Conservation (phyloP, 768 basidiomycete species). For the Mycena vitilis region DNA sequence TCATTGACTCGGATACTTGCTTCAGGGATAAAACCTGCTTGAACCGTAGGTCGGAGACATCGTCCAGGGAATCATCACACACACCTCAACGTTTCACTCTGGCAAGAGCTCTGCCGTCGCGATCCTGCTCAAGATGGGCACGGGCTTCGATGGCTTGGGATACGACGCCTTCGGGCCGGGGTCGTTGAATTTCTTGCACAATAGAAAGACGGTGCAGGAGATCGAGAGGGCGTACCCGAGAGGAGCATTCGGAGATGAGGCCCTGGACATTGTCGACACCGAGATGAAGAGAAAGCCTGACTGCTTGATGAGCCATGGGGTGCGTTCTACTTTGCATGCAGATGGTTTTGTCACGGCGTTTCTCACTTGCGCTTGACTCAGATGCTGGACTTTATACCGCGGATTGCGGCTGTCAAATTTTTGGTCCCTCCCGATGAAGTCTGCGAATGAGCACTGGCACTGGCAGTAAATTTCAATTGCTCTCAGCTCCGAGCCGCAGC, state of each 20-base stretch:
- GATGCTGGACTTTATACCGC: slow-evolving; percentile 25
- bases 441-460: slow-evolving; percentile 6
- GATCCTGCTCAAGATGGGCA: slow-evolving; percentile 23
- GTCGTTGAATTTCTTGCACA: slow-evolving; percentile 13
- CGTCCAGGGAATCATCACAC: slow-evolving; percentile 20
- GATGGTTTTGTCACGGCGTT: background rate
- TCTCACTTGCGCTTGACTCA: background rate
- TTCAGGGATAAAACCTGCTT: too few relatives aligned
- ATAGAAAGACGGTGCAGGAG: slow-evolving; percentile 25
- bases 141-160: slow-evolving; percentile 18
- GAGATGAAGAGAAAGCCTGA: slow-evolving; percentile 25
- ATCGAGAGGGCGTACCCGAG: slow-evolving; percentile 21
- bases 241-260: slow-evolving; percentile 17
- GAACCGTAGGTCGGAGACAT: slow-evolving; percentile 21
- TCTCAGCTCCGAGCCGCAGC: too few relatives aligned
- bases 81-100: slow-evolving; percentile 27
- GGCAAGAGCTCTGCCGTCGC: slow-evolving; percentile 20
- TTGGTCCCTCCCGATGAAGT: slow-evolving; percentile 17
- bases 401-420: slow-evolving; percentile 24
- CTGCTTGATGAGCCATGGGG: slow-evolving; percentile 25
- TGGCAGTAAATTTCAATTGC: too few relatives aligned
- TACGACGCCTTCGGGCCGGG: slow-evolving; percentile 21
- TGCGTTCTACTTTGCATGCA: background rate
- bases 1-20: too few relatives aligned
- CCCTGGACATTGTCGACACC: slow-evolving; percentile 12